Conservation (phyloP, 2,329 filamentous ascomycete genomes). For the Teratosphaeria pseudoeucalypti region DNA sequence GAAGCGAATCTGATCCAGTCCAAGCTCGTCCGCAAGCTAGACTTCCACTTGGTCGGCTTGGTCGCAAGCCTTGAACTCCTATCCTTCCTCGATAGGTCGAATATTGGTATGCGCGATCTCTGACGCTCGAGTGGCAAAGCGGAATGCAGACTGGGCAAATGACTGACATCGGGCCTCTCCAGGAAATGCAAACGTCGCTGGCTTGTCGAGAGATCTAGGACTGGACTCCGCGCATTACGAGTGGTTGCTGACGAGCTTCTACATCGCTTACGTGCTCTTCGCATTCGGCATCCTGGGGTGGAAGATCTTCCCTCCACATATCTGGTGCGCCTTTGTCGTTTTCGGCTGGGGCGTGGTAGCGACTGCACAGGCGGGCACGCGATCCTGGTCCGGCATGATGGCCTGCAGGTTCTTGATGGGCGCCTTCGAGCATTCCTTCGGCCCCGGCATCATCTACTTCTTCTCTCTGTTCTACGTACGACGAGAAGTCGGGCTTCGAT, state of each 20-base stretch:
- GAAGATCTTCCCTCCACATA: slow-evolving; percentile 23
- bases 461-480: slow-evolving; percentile 52
- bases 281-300: slow-evolving; percentile 47
- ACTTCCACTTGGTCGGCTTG: not conserved
- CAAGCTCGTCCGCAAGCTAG: not conserved
- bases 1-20: not conserved
- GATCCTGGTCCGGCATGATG: slow-evolving; percentile 39
- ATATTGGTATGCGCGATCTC: slow-evolving; percentile 14
- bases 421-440: slow-evolving; percentile 22
- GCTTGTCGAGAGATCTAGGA: slow-evolving; percentile 35
- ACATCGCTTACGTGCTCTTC: slow-evolving; percentile 49
- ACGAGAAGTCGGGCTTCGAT: slow-evolving; percentile 28
- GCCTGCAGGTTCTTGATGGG: slow-evolving; percentile 39
- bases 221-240: slow-evolving; percentile 38
- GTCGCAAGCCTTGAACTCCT: not conserved
- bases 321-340: slow-evolving; percentile 33
- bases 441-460: slow-evolving; percentile 48
- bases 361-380: slow-evolving; percentile 34
- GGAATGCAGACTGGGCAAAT: too few relatives aligned
- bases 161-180: not conserved
- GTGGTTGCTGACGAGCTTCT: slow-evolving; percentile 45
- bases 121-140: too few relatives aligned
- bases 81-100: slow-evolving; percentile 26
- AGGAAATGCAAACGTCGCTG: slow-evolving; percentile 32
- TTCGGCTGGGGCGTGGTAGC: slow-evolving; percentile 37